A percentile compares a stretch with the other conserved stretches of the same genome.
phyloP scores from a whole-genome alignment of 106 monocot genomes.

The Amphibolis antarctica region DNA sequence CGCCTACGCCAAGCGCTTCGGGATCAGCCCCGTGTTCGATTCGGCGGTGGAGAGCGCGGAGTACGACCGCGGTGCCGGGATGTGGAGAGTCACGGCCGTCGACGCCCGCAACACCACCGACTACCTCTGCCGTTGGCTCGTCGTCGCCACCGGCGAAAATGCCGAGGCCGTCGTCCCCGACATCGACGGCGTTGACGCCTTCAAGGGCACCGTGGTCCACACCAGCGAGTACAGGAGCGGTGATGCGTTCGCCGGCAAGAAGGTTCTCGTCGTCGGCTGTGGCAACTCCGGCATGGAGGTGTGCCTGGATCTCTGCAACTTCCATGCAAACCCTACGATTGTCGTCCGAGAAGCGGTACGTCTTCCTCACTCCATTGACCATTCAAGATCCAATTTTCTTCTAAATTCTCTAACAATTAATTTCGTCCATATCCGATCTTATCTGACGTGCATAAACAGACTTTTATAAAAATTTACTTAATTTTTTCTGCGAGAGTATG shows the following conservation, averaged over 20 bases:
- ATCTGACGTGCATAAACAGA: too few species aligned
- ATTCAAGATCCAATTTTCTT: too few species aligned
- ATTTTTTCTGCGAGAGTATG: too few species aligned
- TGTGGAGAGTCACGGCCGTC: conserved; percentile 33
- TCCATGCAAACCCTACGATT: conserved; percentile 40
- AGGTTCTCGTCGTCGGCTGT: conserved; percentile 65
- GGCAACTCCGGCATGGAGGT: conserved; percentile 90
- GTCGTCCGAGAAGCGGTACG: conserved; percentile 59
- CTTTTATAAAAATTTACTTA: too few species aligned
- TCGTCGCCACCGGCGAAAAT: conserved; percentile 89
- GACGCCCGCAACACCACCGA: conserved; percentile 6
- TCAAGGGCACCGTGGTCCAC: conserved; percentile 32
- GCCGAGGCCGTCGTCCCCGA: conserved; percentile 60
- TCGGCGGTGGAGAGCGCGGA: conserved; percentile 35
- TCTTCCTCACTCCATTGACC: background rate
- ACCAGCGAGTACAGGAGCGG: conserved; percentile 47
- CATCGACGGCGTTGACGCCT: conserved; percentile 38
- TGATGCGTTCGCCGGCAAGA: conserved; percentile 36
- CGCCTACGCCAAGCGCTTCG: conserved; percentile 26
- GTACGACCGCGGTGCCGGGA: conserved; percentile 16
- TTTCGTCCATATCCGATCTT: too few species aligned
- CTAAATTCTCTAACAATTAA: too few species aligned
- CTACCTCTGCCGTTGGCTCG: conserved; percentile 43
- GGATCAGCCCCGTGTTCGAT: conserved; percentile 25
- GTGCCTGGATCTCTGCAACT: conserved; percentile 57